Evolutionary conservation across 805 yeast species (phyloP).

Genomic region (Cyberlindnera mycetangii): DNA sequence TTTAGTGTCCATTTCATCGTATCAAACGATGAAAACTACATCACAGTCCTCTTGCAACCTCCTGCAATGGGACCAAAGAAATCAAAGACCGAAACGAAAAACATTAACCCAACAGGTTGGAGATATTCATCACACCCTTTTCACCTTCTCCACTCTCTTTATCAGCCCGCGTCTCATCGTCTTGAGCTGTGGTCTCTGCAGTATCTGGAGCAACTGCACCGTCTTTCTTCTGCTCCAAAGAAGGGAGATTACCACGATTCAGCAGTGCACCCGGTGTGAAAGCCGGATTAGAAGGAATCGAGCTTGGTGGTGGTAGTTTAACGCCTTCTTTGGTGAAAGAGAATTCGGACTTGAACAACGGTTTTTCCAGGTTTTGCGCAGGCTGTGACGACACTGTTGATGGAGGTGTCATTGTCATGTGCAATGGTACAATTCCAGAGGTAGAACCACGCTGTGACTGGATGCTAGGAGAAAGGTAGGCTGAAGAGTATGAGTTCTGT

Average conservation of each 20-base stretch:
- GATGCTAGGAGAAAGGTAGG: constrained; percentile 24
- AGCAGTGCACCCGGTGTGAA: constrained; percentile 6
- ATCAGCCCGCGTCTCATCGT: not conserved
- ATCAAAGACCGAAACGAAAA: not conserved
- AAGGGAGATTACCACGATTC: not conserved
- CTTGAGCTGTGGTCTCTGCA: not conserved
- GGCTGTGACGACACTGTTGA: constrained; percentile 14
- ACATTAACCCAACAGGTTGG: constrained; percentile 19
- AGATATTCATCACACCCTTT: constrained; percentile 23
- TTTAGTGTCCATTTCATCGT: too few relatives aligned
- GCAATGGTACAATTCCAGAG: constrained; percentile 21
- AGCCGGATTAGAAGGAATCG: constrained; percentile 15
- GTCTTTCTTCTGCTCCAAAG: not conserved
- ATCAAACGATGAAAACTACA: constrained; percentile 4
- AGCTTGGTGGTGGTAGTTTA: constrained; percentile 20
- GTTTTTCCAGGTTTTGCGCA: constrained; percentile 6
- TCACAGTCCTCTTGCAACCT: too few relatives aligned
- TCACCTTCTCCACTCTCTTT: constrained; percentile 2
- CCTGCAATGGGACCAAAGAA: too few relatives aligned
- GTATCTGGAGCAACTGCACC: not conserved
- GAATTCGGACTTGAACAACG: constrained; percentile 18
- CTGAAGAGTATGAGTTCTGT: constrained; percentile 21
- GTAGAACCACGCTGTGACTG: constrained; percentile 23
- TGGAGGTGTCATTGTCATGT: constrained; percentile 24
- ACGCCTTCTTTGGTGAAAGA: constrained; percentile 13